Evolutionary conservation across 2,329 filamentous ascomycete genomes (phyloP), one percentile per base, ranked within the genome.

Genomic region (Ophiostoma piceae): DNA sequence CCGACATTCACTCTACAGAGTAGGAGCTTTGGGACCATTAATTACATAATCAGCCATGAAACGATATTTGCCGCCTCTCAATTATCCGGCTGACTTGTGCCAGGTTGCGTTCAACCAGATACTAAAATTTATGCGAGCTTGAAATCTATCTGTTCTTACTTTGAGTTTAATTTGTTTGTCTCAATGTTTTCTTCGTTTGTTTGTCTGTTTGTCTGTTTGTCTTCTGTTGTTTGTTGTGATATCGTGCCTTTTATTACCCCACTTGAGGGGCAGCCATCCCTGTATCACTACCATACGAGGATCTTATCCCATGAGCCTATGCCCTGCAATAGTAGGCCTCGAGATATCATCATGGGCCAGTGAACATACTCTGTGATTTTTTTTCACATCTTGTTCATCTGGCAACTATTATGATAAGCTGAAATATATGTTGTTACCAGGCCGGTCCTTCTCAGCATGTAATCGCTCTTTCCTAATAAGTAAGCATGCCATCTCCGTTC

Each of bases 171-270:
- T 29, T 29, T 29, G 26, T 29, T 29, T 29, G 26, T 29, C 26
- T 35, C 47, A 22, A n/a, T 51, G 5, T 8, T 9, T 51, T 22
- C 47, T 51, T 51, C 16, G 7, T 26, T 26, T 57, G n/a, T 57
- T 57, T 26, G 14, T n/a, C 32, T 60, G 7, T 57, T 22, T 11
- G 19, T n/a, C 51, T 57, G 51, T 7, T 51, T 51, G 47, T 19
- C 47, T 16, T 51, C 29, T 64, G 35, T 67, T 69, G 39, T 47
- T 47, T 70, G 68, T 70, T 70, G 68, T 70, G 65, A 70, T 70
- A 70, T 35, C 37, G 22, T 51, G 26, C 22, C 64, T 60, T 16
- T 60, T 69, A 67, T 67, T 62, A 29, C 39, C 39, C 57, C 57
- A 62, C 57, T 62, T 62, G 57, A 62, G 26, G 57, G 57, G 57